A percentile compares a stretch with the other conserved stretches of the same genome.
Evolutionary conservation across 345 rosid genomes (phyloP).

Genomic region (Kandelia obovata): DNA sequence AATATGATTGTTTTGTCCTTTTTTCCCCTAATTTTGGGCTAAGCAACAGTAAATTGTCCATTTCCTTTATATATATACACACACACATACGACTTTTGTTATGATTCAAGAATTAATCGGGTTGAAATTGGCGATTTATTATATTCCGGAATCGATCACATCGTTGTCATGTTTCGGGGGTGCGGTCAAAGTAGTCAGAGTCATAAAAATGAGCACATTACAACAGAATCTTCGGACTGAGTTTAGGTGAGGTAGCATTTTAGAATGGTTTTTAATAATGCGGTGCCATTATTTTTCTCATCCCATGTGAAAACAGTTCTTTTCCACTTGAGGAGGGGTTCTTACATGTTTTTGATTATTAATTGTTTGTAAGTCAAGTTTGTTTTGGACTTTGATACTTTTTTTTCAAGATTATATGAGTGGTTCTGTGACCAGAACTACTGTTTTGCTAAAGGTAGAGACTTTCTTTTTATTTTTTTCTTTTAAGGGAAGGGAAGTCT

Average conservation of each 20-base stretch:
- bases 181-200: constrained; percentile 2
- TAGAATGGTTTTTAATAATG: not conserved
- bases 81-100: too few species aligned
- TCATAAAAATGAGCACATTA: constrained; percentile 1
- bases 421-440: too few species aligned
- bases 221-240: not conserved
- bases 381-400: too few species aligned
- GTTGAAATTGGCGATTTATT: constrained; percentile 2
- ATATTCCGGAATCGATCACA: not conserved
- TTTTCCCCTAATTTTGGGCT: too few species aligned
- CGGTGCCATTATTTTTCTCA: not conserved
- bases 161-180: not conserved
- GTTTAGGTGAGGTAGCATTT: not conserved
- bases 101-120: not conserved
- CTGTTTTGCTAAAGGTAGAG: too few species aligned
- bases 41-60: too few species aligned
- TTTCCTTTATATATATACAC: too few species aligned
- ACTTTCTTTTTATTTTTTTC: too few species aligned
- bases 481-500: too few species aligned
- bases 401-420: too few species aligned
- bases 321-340: not conserved
- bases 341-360: not conserved
- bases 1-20: not conserved
- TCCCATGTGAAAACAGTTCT: not conserved
- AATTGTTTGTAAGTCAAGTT: too few species aligned